These are phyloP conservation scores for Torulaspora delbrueckii DNA, from an alignment of 805 yeast genomes.

Conservation along the genomic window DNA sequence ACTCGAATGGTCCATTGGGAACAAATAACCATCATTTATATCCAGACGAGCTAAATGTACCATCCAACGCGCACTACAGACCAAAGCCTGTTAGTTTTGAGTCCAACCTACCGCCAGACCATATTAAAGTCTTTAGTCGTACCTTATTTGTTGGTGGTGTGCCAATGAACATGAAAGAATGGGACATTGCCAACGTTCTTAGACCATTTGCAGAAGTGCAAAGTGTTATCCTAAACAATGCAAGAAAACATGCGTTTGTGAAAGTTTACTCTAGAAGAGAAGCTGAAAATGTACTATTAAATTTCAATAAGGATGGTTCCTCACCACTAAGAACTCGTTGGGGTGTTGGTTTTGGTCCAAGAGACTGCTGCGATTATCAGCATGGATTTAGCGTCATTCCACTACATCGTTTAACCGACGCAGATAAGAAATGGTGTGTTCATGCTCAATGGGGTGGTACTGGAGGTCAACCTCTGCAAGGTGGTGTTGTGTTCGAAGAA, in stretches of 20 bases:
- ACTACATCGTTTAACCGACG: conserved; percentile 82
- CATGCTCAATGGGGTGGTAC: conserved; percentile 97
- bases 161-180: conserved; percentile 74
- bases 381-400: conserved; percentile 88
- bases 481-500: conserved; percentile 86
- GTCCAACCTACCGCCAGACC: conserved; percentile 65
- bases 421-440: conserved; percentile 85
- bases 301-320: conserved; percentile 64
- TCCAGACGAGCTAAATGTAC: conserved; percentile 56
- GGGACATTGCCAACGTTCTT: conserved; percentile 60
- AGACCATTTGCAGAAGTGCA: conserved; percentile 90
- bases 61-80: conserved; percentile 71
- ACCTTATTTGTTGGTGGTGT: conserved; percentile 94
- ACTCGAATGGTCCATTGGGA: conserved; percentile 16
- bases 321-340: conserved; percentile 78
- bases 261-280: conserved; percentile 88
- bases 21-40: conserved; percentile 34
- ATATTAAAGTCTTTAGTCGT: conserved; percentile 78
- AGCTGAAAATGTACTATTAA: conserved; percentile 75
- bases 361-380: conserved; percentile 95
- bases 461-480: conserved; percentile 73
- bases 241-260: conserved; percentile 92
- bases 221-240: conserved; percentile 78
- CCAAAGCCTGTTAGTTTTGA: conserved; percentile 71
- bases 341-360: conserved; percentile 99